A percentile compares a stretch with the other conserved stretches of the same genome.
Conservation (phyloP, 2,329 filamentous ascomycete genomes). For the Pleomassaria siparia region DNA sequence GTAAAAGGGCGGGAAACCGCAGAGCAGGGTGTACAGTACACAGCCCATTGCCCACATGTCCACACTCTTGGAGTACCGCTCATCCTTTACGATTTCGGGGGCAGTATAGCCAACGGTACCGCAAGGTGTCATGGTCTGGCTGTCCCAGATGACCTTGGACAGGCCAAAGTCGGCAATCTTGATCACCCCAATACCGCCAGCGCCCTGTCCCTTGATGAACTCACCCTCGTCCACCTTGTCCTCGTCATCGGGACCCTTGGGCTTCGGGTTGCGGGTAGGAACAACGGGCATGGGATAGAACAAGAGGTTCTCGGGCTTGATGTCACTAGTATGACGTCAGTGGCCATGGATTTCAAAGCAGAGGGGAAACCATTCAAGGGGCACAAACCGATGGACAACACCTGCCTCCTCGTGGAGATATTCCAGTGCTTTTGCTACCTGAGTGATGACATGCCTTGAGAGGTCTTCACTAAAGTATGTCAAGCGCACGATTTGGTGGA, state of each 20-base stretch:
- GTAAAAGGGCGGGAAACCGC: conserved; percentile 97
- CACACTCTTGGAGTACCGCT: conserved; percentile 96
- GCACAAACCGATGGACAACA: conserved; percentile 87
- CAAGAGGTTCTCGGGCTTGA: conserved; percentile 96
- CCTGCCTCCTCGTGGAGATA: conserved; percentile 94
- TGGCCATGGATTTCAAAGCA: conserved; percentile 7
- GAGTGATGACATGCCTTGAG: conserved; percentile 88
- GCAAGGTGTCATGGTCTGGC: conserved; percentile 98
- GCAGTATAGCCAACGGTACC: conserved; percentile 98
- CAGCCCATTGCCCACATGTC: conserved; percentile 99
- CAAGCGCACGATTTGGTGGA: conserved; percentile 96
- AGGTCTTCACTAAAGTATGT: conserved; percentile 98
- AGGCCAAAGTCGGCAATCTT: conserved; percentile 98
- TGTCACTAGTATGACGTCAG: conserved; percentile 68
- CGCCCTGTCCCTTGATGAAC: conserved; percentile 77
- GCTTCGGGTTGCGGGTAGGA: conserved; percentile 77
- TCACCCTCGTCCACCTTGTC: conserved; percentile 97
- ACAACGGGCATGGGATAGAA: conserved; percentile 85
- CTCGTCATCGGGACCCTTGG: conserved; percentile 84
- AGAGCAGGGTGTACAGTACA: conserved; percentile 93
- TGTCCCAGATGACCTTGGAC: conserved; percentile 98
- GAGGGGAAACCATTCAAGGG: not conserved
- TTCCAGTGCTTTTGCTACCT: conserved; percentile 91
- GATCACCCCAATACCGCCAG: conserved; percentile 89
- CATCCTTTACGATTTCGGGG: conserved; percentile 98